Base-by-base conservation (phyloP, 257 asterid genomes). In the Salvia miltiorrhiza region DNA sequence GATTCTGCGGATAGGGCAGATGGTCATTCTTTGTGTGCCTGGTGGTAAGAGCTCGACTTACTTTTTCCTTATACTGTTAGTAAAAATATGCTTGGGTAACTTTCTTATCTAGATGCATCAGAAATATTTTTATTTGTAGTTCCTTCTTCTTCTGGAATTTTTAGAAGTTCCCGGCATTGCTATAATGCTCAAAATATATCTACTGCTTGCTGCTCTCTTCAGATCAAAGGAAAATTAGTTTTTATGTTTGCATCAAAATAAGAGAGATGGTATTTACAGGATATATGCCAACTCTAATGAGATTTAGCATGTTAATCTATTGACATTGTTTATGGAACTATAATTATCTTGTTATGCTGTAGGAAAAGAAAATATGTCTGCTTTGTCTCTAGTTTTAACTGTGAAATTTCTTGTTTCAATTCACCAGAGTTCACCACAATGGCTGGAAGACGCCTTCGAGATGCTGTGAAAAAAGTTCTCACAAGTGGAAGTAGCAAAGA, bases 391-490 rank as follows among this genome's bases (percentile, higher is more conserved):
- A 52, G 30, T 39, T 4, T 8, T 41, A 40, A 33, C 10, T 4
- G 12, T 30, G 32, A 32, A 35, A 5, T 65, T 10, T 19, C 23
- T 37, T 52, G 30, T 57, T 37, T 44, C 32, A 7, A 45, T 16
- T 53, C n/a, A 33, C 69, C 84, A 92, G 99, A 94, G 83, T 94
- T 90, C 84, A 83, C 95, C 65, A 94, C 99, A 50, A 94, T 94
- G 99, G 92, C 99, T 37, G 99, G 99, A 69, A 88, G 99, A 76
- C 89, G 97, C 60, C 96, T 94, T 63, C 87, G 97, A 44, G 99
- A 94, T 82, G 96, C 97, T 20, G 89, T 94, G 69, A 87, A 62
- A 86, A 60, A 64, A 35, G 89, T 72, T 49, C 84, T 94, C 37
- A 77, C 74, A 4, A 75, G 81, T 74, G 81, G 83, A 76, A 78